Evolutionary conservation across 805 yeast species (phyloP).

Genomic region (Starmera quercuum): DNA sequence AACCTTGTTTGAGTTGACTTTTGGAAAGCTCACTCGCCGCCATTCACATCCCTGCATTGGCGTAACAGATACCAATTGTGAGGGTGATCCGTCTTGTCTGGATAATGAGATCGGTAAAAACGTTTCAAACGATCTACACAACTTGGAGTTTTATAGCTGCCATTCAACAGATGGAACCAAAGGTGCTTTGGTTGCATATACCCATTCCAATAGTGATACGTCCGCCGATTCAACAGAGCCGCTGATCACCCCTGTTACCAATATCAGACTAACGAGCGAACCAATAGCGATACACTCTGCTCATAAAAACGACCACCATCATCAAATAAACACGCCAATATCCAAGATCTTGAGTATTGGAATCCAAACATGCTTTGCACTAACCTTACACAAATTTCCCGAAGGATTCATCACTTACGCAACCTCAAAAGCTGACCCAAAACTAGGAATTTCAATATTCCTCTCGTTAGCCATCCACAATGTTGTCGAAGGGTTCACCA

Average conservation of each 20-base stretch:
- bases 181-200: slow-evolving; percentile 17
- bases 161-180: slow-evolving; percentile 4
- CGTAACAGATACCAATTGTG: slow-evolving; percentile 14
- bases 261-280: slow-evolving; percentile 14
- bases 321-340: slow-evolving; percentile 69
- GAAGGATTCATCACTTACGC: slow-evolving; percentile 90
- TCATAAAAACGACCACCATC: slow-evolving; percentile 55
- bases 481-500: slow-evolving; percentile 88
- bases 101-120: slow-evolving; percentile 10
- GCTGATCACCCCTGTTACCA: slow-evolving; percentile 1
- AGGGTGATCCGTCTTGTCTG: slow-evolving; percentile 11
- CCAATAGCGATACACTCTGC: slow-evolving; percentile 19
- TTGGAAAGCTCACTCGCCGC: slow-evolving; percentile 5
- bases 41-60: slow-evolving; percentile 9
- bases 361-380: slow-evolving; percentile 81
- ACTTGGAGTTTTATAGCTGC: slow-evolving; percentile 18
- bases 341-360: slow-evolving; percentile 82
- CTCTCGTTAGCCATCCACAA: slow-evolving; percentile 84
- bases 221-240: background rate
- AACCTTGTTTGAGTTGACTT: slow-evolving; percentile 6
- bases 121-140: slow-evolving; percentile 18
- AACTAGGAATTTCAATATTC: slow-evolving; percentile 73
- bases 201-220: background rate
- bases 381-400: slow-evolving; percentile 85
- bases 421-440: slow-evolving; percentile 59